Base-by-base conservation (phyloP, 352 stramenopile genomes). In the Pythium aquatile region DNA sequence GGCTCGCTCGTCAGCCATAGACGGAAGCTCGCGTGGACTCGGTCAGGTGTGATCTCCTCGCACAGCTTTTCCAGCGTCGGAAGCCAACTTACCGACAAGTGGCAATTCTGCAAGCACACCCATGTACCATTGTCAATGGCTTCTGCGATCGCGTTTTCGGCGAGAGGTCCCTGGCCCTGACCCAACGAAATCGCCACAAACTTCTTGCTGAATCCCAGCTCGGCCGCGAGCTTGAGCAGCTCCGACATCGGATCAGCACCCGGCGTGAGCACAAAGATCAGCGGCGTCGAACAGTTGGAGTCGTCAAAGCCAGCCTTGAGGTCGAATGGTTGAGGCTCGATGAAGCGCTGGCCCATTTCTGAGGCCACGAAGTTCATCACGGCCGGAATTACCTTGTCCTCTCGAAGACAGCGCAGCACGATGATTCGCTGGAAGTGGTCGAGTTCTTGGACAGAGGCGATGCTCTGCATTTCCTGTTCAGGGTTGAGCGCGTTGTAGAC, bases 61-160 rank as follows among this genome's bases (percentile, higher is more conserved):
- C 88, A 97, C 39, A 98, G 85, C 60, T 94, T 93, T 65, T 99
- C 96, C 0, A 99, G 76, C 39, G 85, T 97, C 7, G 96, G 95
- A 30, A 99, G 78, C 96, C 96, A 99, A 32, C 83, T 97, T 3
- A 97, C 92, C 2, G 83, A 96, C 55, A 99, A 76, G 66, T 99
- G 96, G 62, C 94, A 98, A 67, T 99, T 99, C 77, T 98, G 94
- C 0, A 99, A 74, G 66, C 87, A 98, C 14, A 99, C 94, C 96
- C 96, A 99, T 14, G 90, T 94, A 40, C 89, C 96, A 30, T 95
- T 97, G 69, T 97, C 87, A 14, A 95, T 91, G 0, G 91, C 96
- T 37, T 98, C 90, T 1, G 93, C 85, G 59, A 98, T 98, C 24
- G 94, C 81, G 40, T 96, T 90, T 58, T 96, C 87, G 0, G 96